Conservation (phyloP, 2,329 filamentous ascomycete species). For the Fragosphaeria purpurea region DNA sequence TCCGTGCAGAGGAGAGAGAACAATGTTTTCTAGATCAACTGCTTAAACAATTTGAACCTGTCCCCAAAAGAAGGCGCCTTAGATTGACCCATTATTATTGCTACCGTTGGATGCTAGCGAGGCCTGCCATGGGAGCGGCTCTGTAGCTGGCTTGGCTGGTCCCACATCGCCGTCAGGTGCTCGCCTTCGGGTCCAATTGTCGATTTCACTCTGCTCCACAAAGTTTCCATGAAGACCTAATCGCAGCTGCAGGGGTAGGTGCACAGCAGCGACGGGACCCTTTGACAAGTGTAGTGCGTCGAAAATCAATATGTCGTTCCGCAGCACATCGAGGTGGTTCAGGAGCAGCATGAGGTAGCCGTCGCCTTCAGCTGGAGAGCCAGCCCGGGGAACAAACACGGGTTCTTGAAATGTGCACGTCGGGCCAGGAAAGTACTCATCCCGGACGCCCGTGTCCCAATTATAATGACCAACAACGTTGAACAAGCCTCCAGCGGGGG, state of each 20-base stretch:
- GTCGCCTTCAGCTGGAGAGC: conserved; percentile 34
- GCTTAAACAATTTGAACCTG: too few species aligned
- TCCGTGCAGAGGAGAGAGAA: too few species aligned
- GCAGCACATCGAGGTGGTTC: conserved; percentile 33
- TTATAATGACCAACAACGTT: conserved; percentile 37
- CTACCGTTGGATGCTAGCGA: background rate
- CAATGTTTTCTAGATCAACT: too few species aligned
- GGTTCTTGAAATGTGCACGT: conserved; percentile 43
- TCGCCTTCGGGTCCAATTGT: conserved; percentile 29
- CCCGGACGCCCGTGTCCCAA: conserved; percentile 27
- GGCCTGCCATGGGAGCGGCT: conserved; percentile 30
- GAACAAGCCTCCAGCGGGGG: conserved; percentile 32
- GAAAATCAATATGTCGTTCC: conserved; percentile 34
- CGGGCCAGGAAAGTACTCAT: conserved; percentile 34
- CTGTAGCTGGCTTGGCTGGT: conserved; percentile 24
- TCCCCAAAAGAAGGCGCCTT: too few species aligned
- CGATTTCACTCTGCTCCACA: conserved; percentile 31
- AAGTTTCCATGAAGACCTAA: conserved; percentile 34
- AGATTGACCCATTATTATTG: background rate
- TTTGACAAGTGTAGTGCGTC: conserved; percentile 28
- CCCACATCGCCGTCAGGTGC: conserved; percentile 26
- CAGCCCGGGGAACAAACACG: conserved; percentile 36
- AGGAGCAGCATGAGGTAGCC: conserved; percentile 38
- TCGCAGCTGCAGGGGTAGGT: conserved; percentile 30
- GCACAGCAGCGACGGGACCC: conserved; percentile 30